Conservation (phyloP, 495 filamentous ascomycete genomes). For the Aspergillus panamensis region DNA sequence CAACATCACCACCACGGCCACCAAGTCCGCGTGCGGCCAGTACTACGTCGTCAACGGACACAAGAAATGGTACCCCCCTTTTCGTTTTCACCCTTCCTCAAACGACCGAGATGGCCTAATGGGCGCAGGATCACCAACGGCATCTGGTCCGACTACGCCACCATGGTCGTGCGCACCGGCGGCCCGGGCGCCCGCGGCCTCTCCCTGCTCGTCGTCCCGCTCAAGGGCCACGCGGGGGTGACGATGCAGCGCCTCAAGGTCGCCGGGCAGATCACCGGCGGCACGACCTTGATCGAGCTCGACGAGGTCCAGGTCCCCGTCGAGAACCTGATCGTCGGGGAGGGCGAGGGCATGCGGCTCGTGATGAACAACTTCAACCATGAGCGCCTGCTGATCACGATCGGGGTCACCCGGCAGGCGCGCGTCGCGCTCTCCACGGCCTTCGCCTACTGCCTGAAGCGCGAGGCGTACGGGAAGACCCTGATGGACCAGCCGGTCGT, state of each 20-base stretch:
- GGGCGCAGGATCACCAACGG: slow-evolving; percentile 67
- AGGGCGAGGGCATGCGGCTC: slow-evolving; percentile 69
- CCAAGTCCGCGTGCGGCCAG: slow-evolving; percentile 58
- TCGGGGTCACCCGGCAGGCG: slow-evolving; percentile 58
- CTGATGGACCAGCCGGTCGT: slow-evolving; percentile 73
- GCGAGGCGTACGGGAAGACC: slow-evolving; percentile 72
- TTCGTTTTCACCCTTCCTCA: too few relatives aligned
- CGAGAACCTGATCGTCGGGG: slow-evolving; percentile 64
- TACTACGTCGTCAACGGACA: slow-evolving; percentile 69
- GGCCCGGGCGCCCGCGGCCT: slow-evolving; percentile 58
- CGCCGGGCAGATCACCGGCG: slow-evolving; percentile 55
- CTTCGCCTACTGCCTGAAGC: slow-evolving; percentile 65
- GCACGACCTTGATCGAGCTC: slow-evolving; percentile 73
- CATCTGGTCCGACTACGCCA: slow-evolving; percentile 67
- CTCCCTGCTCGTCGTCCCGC: slow-evolving; percentile 63
- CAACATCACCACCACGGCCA: slow-evolving; percentile 64
- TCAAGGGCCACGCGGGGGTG: slow-evolving; percentile 61
- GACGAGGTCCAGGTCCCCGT: slow-evolving; percentile 69
- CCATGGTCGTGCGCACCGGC: slow-evolving; percentile 77
- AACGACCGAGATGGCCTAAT: too few relatives aligned
- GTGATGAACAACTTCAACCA: slow-evolving; percentile 88
- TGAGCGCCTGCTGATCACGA: slow-evolving; percentile 64
- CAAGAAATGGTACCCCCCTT: slow-evolving; percentile 64
- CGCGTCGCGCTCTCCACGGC: slow-evolving; percentile 63
- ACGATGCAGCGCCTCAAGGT: slow-evolving; percentile 62